Percentiles rank a stretch among this genome's conserved stretches.
Evolutionary conservation across 2,329 filamentous ascomycete species (phyloP).

Genomic region (Aschersonia sp.): DNA sequence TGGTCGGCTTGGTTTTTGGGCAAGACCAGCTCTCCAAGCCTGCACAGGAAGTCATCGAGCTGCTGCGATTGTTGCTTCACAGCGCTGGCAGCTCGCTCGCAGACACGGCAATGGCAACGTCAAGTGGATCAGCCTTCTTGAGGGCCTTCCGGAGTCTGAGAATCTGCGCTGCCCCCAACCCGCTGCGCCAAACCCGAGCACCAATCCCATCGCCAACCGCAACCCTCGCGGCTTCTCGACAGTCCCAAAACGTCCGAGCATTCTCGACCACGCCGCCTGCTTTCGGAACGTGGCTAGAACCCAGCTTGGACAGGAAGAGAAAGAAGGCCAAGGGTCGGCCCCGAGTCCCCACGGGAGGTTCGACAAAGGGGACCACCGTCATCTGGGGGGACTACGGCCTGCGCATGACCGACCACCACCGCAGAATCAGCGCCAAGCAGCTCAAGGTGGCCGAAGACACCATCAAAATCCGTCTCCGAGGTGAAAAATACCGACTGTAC

Average conservation of each 20-base stretch:
- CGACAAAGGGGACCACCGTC: conserved; percentile 82
- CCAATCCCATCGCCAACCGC: conserved; percentile 15
- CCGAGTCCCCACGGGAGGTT: conserved; percentile 80
- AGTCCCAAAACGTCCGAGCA: conserved; percentile 37
- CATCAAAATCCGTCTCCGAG: conserved; percentile 75
- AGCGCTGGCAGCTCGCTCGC: too few species aligned
- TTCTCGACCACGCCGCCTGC: conserved; percentile 57
- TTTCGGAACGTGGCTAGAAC: conserved; percentile 67
- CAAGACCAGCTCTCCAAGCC: too few species aligned
- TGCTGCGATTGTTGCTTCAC: too few species aligned
- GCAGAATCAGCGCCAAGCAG: conserved; percentile 73
- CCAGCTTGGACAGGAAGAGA: conserved; percentile 58
- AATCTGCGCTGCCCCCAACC: conserved; percentile 22
- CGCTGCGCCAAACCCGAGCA: conserved; percentile 22
- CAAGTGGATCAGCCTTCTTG: conserved; percentile 14
- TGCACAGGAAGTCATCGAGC: too few species aligned
- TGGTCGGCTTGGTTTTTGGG: too few species aligned
- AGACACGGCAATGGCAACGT: too few species aligned
- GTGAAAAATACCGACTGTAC: conserved; percentile 84
- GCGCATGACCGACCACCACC: conserved; percentile 85
- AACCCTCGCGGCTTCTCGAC: conserved; percentile 15
- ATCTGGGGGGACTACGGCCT: conserved; percentile 94
- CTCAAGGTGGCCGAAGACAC: conserved; percentile 87
- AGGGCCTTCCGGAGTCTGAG: conserved; percentile 36
- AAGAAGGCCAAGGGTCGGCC: conserved; percentile 87